Conservation (phyloP, 345 rosid genomes). For the Populus deltoides region DNA sequence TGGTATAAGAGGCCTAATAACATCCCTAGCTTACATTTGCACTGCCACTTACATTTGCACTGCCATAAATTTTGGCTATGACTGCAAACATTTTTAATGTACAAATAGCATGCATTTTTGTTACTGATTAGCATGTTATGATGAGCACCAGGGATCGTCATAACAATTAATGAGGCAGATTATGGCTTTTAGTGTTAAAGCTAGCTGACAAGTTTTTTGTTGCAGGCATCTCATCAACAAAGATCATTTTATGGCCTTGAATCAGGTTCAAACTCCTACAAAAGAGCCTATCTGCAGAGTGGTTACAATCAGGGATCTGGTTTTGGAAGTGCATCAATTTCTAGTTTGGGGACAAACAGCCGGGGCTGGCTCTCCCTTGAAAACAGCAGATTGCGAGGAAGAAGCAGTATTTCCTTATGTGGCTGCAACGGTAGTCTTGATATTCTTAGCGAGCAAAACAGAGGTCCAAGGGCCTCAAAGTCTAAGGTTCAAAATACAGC, state of each 20-base stretch:
- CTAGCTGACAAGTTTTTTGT: slow-evolving; percentile 7
- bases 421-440: slow-evolving; percentile 66
- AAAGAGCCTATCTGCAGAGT: slow-evolving; percentile 50
- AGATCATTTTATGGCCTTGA: slow-evolving; percentile 60
- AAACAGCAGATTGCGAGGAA: slow-evolving; percentile 55
- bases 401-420: slow-evolving; percentile 47
- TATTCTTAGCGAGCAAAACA: slow-evolving; percentile 76
- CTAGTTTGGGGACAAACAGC: slow-evolving; percentile 49
- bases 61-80: background rate
- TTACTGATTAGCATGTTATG: background rate
- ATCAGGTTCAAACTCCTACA: slow-evolving; percentile 60
- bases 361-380: slow-evolving; percentile 64
- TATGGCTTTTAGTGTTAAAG: background rate
- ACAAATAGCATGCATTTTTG: background rate
- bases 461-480: slow-evolving; percentile 87
- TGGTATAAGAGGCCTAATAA: too few relatives aligned
- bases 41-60: too few relatives aligned
- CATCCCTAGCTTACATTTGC: too few relatives aligned
- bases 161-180: background rate
- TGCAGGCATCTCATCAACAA: slow-evolving; percentile 68
- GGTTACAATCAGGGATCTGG: slow-evolving; percentile 54
- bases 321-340: slow-evolving; percentile 51
- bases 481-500: slow-evolving; percentile 54
- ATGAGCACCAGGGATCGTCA: slow-evolving; percentile 1
- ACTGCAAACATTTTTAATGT: background rate